phyloP scores from a whole-genome alignment of 768 basidiomycete species.

The Asterophora lycoperdoides region DNA sequence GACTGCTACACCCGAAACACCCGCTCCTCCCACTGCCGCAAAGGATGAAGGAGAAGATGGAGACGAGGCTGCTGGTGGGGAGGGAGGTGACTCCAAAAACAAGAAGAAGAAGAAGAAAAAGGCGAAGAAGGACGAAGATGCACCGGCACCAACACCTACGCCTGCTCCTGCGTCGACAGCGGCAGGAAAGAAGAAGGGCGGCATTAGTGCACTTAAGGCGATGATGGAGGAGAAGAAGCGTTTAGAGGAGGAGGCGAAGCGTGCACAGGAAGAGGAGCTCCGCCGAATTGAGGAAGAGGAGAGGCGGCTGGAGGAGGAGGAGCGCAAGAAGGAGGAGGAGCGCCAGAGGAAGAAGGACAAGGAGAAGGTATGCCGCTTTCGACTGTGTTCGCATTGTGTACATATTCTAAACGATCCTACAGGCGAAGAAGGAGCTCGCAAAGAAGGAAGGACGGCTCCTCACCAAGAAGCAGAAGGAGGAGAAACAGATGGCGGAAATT shows the following conservation, averaged over 20 bases:
- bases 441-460: constrained; percentile 93
- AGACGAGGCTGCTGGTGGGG: constrained; percentile 50
- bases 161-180: constrained; percentile 36
- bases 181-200: constrained; percentile 67
- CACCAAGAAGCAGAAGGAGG: constrained; percentile 97
- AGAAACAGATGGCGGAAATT: constrained; percentile 85
- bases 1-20: constrained; percentile 13
- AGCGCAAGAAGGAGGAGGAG: constrained; percentile 71
- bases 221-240: constrained; percentile 91
- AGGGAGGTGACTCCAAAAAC: constrained; percentile 61
- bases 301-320: constrained; percentile 71
- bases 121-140: constrained; percentile 55
- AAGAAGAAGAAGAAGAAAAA: constrained; percentile 94
- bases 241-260: constrained; percentile 78
- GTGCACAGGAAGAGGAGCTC: constrained; percentile 71
- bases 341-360: constrained; percentile 83
- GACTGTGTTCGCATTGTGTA: constrained; percentile 3
- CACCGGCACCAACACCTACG: constrained; percentile 33
- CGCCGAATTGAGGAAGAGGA: constrained; percentile 89
- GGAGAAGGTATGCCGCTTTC: constrained; percentile 57
- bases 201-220: constrained; percentile 79
- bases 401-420: constrained; percentile 5
- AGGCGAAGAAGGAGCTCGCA: constrained; percentile 86
- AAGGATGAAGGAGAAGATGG: constrained; percentile 62
- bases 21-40: constrained; percentile 25